These are phyloP conservation scores for Thuja plicata DNA, from an alignment of 83 land plant species.

Conservation along the genomic window DNA sequence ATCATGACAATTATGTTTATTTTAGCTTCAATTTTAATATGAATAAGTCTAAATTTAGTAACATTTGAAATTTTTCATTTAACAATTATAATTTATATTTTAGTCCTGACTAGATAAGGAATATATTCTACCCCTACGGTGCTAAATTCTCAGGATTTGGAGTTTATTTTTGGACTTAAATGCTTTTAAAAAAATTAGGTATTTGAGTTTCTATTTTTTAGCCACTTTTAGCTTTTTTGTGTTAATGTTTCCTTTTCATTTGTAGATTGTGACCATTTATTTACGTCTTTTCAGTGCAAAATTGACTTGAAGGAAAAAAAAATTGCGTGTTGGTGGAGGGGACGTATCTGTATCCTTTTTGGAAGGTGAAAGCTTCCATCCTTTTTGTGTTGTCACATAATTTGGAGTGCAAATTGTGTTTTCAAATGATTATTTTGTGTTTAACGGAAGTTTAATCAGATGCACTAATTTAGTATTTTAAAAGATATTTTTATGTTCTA, in stretches of 20 bases:
- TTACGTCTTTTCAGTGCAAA: conserved; percentile 54
- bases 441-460: too few species aligned
- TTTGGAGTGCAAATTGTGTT: not conserved
- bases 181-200: conserved; percentile 98
- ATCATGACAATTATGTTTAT: not conserved
- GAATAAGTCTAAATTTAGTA: not conserved
- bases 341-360: conserved; percentile 94
- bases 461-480: not conserved
- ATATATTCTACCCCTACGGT: conserved; percentile 78
- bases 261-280: not conserved
- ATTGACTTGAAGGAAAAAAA: conserved; percentile 93
- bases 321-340: conserved; percentile 90
- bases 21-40: not conserved
- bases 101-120: conserved; percentile 68
- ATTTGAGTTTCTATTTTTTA: not conserved
- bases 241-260: not conserved
- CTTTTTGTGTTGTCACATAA: not conserved
- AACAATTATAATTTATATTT: not conserved
- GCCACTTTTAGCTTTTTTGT: not conserved
- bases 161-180: conserved; percentile 95
- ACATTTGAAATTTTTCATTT: not conserved
- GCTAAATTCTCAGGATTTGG: conserved; percentile 86
- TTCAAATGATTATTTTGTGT: not conserved
- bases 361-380: conserved; percentile 53
- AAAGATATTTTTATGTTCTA: not conserved